phyloP scores from a whole-genome alignment of 495 filamentous ascomycete species.

The Aspergillus ostianus region DNA sequence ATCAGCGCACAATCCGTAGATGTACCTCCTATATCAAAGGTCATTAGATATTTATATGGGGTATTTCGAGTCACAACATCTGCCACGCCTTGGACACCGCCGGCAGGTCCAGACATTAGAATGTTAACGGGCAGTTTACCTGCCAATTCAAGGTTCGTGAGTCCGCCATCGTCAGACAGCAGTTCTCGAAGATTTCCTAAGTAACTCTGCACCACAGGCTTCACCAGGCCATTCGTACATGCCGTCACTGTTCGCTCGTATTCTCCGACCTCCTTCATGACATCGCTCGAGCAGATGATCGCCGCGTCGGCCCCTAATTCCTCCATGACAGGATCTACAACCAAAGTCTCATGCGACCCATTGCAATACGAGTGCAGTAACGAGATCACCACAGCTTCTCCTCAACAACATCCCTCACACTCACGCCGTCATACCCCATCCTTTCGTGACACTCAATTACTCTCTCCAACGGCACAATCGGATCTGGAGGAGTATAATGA shows the following conservation, averaged over 20 bases:
- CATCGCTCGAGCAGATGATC: conserved; percentile 45
- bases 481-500: conserved; percentile 45
- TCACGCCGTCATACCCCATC: conserved; percentile 42
- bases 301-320: conserved; percentile 38
- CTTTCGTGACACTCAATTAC: conserved; percentile 49
- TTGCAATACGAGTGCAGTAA: conserved; percentile 50
- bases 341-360: conserved; percentile 37
- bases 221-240: conserved; percentile 49
- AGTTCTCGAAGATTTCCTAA: conserved; percentile 35
- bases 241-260: conserved; percentile 53
- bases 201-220: conserved; percentile 48
- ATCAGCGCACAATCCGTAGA: conserved; percentile 50
- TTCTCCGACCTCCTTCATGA: conserved; percentile 49
- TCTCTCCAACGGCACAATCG: conserved; percentile 48
- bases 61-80: conserved; percentile 46
- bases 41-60: conserved; percentile 49
- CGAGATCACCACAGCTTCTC: conserved; percentile 48
- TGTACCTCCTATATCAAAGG: conserved; percentile 52
- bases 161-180: conserved; percentile 39
- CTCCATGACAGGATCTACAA: conserved; percentile 32
- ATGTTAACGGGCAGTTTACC: conserved; percentile 47
- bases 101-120: conserved; percentile 50
- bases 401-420: conserved; percentile 39
- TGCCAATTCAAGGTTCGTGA: conserved; percentile 45
- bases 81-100: conserved; percentile 46